Evolutionary conservation across 345 rosid genomes (phyloP).

Genomic region (Gossypium ekmanianum): DNA sequence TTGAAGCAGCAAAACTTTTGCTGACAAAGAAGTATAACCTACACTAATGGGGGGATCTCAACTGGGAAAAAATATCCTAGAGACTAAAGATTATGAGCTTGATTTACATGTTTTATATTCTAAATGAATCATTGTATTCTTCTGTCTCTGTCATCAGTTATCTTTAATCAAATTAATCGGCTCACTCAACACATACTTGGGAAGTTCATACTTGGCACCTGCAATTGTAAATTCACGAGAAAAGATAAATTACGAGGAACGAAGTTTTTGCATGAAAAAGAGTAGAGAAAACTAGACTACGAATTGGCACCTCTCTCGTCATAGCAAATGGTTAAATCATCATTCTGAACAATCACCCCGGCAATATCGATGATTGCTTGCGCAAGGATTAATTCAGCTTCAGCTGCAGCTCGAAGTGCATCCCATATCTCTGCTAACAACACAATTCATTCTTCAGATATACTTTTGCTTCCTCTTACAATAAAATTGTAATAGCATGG

Average conservation of each 20-base stretch:
- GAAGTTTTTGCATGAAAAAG: background rate
- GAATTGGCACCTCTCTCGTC: slow-evolving; percentile 74
- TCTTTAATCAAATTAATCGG: slow-evolving; percentile 66
- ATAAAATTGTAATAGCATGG: too few relatives aligned
- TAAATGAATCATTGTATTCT: slow-evolving; percentile 15
- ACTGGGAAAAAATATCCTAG: background rate
- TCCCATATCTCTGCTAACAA: slow-evolving; percentile 79
- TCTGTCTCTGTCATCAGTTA: slow-evolving; percentile 16
- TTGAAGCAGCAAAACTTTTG: background rate
- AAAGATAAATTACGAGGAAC: background rate
- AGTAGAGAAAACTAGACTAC: background rate
- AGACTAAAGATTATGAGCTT: background rate
- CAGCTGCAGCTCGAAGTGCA: slow-evolving; percentile 88
- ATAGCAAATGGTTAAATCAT: slow-evolving; percentile 73
- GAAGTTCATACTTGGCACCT: slow-evolving; percentile 94
- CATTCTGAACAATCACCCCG: slow-evolving; percentile 75
- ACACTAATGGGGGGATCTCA: background rate
- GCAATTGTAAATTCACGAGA: slow-evolving; percentile 14
- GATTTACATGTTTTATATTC: slow-evolving; percentile 36
- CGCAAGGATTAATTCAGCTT: slow-evolving; percentile 65
- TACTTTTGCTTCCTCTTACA: too few relatives aligned
- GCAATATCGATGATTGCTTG: slow-evolving; percentile 85
- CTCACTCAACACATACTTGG: slow-evolving; percentile 83
- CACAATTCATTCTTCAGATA: background rate
- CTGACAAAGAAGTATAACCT: background rate